Evolutionary conservation across 257 asterid genomes (phyloP).

Genomic region (Gentiana macrophylla): DNA sequence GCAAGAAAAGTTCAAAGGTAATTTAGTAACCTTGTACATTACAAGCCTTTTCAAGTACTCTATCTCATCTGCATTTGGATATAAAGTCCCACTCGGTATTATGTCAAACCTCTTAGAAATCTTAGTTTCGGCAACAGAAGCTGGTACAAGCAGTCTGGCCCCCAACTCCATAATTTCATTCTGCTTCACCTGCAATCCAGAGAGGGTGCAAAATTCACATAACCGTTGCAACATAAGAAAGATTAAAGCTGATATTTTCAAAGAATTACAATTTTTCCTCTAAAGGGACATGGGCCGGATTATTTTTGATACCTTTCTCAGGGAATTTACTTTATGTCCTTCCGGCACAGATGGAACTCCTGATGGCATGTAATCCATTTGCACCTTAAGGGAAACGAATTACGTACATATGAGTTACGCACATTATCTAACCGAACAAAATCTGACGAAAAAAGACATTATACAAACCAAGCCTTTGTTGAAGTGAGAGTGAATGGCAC

Average conservation of each 20-base stretch:
- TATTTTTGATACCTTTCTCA: slow-evolving; percentile 44
- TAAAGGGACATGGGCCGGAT: no score
- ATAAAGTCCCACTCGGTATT: slow-evolving; percentile 70
- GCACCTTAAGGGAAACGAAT: slow-evolving; percentile 32
- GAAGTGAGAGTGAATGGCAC: slow-evolving; percentile 58
- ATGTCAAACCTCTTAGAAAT: slow-evolving; percentile 76
- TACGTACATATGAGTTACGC: neutral
- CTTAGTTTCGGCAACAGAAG: slow-evolving; percentile 64
- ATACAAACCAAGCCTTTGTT: slow-evolving; percentile 66
- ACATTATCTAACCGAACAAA: neutral
- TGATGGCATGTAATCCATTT: slow-evolving; percentile 35
- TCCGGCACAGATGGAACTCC: slow-evolving; percentile 13
- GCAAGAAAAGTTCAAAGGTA: slow-evolving; percentile 1
- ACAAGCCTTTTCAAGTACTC: slow-evolving; percentile 74
- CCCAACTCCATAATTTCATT: slow-evolving; percentile 64
- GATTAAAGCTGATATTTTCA: no score
- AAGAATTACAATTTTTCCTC: no score
- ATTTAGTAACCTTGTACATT: slow-evolving; percentile 54
- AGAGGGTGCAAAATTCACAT: no score
- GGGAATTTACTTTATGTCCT: slow-evolving; percentile 20
- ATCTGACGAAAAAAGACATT: neutral
- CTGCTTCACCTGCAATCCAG: slow-evolving; percentile 48
- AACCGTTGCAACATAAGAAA: no score
- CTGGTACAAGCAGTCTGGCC: slow-evolving; percentile 53
- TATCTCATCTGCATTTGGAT: slow-evolving; percentile 96